Base-by-base conservation (phyloP, 1,139 yeast species). In the Kodamaea sp. region DNA sequence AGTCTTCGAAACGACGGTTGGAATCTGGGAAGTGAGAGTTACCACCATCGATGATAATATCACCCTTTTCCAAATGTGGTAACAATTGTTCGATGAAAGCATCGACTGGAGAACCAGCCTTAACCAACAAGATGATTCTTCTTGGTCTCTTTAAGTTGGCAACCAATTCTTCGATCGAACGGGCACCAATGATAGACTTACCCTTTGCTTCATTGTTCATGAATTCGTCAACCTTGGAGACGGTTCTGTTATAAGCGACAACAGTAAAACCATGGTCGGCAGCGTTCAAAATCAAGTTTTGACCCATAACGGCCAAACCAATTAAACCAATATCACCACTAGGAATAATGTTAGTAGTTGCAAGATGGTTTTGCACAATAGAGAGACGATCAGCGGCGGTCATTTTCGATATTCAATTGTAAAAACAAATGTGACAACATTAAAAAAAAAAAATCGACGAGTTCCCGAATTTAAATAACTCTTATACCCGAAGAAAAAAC, bases 241-340 rank as follows among this genome's bases (percentile, higher is more conserved):
- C 89, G 48, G 97, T 90, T 81, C 98, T 87, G 92, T 92, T 92
- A 84, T 80, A 92, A 48, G 97, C 97, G 58, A 88, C 96, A 57
- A 92, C 98, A 54, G 95, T 87, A 73, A 75, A 86, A 43, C 97
- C 97, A 73, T 92, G 95, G 78, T 92, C 98, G 56, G 97, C 97
- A 60, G 94, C 95, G 72, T 92, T 92, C 57, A 92, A 80, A 69
- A 92, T 88, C 79, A 92, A 78, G 81, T 92, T 92, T 70, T 90
- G 97, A 71, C 98, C 98, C 98, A 92, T 92, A 57, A 92, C 98
- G 84, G 98, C 98, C 81, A 92, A 81, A 66, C 98, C 98, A 63
- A 92, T 90, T 70, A 92, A 87, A 71, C 97, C 98, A 72, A 92
- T 82, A 83, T 92, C 98, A 79, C 92, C 95, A 66, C 88, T 80